Evolutionary conservation across 768 basidiomycete genomes (phyloP).

Genomic region (Pleurotus tuoliensis): DNA sequence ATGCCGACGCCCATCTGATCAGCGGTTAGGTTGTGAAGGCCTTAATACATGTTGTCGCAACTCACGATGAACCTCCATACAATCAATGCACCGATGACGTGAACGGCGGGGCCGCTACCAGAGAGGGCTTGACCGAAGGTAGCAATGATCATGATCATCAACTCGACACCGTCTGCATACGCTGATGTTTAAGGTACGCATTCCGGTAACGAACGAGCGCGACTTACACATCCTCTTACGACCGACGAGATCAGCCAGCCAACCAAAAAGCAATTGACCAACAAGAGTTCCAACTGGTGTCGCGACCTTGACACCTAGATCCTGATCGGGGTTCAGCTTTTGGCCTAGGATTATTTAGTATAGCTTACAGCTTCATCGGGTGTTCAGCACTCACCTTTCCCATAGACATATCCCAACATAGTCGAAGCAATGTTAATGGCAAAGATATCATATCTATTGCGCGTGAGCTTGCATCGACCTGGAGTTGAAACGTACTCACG

Average conservation of each 20-base stretch:
- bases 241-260: constrained; percentile 73
- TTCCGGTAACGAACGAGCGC: neutral
- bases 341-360: constrained; percentile 19
- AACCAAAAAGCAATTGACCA: constrained; percentile 77
- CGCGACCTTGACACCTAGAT: constrained; percentile 75
- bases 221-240: constrained; percentile 77
- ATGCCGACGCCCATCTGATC: constrained; percentile 74
- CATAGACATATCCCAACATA: constrained; percentile 85
- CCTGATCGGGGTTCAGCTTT: constrained; percentile 54
- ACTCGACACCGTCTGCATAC: constrained; percentile 59
- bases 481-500: constrained; percentile 33
- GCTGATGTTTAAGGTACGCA: neutral
- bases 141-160: constrained; percentile 78
- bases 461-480: neutral
- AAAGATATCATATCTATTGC: constrained; percentile 72
- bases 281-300: constrained; percentile 72
- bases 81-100: constrained; percentile 72
- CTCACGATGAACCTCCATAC: constrained; percentile 77
- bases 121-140: constrained; percentile 80
- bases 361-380: neutral
- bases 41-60: neutral
- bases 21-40: neutral
- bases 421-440: constrained; percentile 82
- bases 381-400: constrained; percentile 22
- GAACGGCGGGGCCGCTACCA: constrained; percentile 60